phyloP scores from a whole-genome alignment of 2,329 filamentous ascomycete species.

The Ceratocystis cubensis region DNA sequence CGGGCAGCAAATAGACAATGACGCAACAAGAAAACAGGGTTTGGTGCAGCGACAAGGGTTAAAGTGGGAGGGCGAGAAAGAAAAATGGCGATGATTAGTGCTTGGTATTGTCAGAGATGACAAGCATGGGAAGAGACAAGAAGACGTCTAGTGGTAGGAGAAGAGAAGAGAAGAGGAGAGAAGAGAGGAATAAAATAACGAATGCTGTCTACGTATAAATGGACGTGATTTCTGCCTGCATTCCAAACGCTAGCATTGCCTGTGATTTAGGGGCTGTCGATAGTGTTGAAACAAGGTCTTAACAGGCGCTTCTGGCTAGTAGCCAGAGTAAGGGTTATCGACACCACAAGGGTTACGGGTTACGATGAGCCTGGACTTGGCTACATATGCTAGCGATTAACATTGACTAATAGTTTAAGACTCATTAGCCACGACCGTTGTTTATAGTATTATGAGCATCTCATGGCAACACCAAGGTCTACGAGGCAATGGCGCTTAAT shows the following conservation, averaged over 20 bases:
- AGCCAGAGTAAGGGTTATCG: too few relatives aligned
- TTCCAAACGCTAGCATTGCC: background rate
- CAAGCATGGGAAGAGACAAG: conserved; percentile 10
- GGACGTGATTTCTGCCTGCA: background rate
- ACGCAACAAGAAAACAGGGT: conserved; percentile 15
- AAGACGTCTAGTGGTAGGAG: background rate
- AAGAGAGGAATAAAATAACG: background rate
- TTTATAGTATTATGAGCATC: too few relatives aligned
- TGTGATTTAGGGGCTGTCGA: background rate
- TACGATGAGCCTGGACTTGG: too few relatives aligned
- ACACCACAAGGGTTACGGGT: too few relatives aligned
- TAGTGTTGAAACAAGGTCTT: too few relatives aligned
- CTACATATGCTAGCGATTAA: too few relatives aligned
- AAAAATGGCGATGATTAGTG: conserved; percentile 21
- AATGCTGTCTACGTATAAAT: background rate
- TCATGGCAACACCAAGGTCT: too few relatives aligned
- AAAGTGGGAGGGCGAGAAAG: background rate
- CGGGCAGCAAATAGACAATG: background rate
- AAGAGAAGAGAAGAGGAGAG: background rate
- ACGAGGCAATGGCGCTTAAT: too few relatives aligned
- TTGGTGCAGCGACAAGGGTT: conserved; percentile 21
- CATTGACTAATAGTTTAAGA: too few relatives aligned
- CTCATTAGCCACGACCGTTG: too few relatives aligned
- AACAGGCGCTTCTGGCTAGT: too few relatives aligned
- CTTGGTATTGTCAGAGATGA: conserved; percentile 33